Conservation (phyloP, 2,329 filamentous ascomycete species). For the Phaeosphaeria sp. region DNA sequence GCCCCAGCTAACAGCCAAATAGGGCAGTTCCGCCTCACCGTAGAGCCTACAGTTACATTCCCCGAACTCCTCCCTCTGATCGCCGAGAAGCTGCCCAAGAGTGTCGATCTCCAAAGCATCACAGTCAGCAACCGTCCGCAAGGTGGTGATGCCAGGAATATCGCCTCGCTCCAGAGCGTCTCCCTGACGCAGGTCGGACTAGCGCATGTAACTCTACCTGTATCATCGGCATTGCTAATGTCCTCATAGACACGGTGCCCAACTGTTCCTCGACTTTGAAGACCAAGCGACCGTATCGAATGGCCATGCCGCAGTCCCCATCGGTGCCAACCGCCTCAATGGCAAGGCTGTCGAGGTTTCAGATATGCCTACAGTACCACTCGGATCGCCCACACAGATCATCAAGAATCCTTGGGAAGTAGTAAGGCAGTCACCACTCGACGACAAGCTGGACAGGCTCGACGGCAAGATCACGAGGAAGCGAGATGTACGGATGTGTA, state of each 20-base stretch:
- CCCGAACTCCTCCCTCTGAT: constrained; percentile 61
- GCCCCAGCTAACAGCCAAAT: neutral
- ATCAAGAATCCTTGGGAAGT: constrained; percentile 94
- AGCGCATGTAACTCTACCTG: constrained; percentile 49
- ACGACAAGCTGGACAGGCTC: constrained; percentile 83
- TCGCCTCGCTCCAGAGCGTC: constrained; percentile 61
- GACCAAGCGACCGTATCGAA: constrained; percentile 61
- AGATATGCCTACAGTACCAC: constrained; percentile 69
- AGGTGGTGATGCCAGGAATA: constrained; percentile 62
- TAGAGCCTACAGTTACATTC: constrained; percentile 78
- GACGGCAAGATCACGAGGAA: constrained; percentile 87
- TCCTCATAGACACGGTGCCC: constrained; percentile 78
- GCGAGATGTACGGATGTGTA: constrained; percentile 84
- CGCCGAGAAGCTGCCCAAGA: constrained; percentile 65
- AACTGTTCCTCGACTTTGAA: constrained; percentile 85
- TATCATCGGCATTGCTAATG: constrained; percentile 22
- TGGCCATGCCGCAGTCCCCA: constrained; percentile 49
- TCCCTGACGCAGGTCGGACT: constrained; percentile 64
- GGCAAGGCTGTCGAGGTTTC: constrained; percentile 74
- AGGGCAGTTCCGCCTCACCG: constrained; percentile 85
- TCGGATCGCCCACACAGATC: constrained; percentile 62
- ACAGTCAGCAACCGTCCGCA: constrained; percentile 66
- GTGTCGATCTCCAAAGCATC: constrained; percentile 62
- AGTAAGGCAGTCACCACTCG: constrained; percentile 84
- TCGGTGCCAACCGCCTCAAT: constrained; percentile 71